Conservation (phyloP, 148 eudicot species). For the Cornus florida region DNA sequence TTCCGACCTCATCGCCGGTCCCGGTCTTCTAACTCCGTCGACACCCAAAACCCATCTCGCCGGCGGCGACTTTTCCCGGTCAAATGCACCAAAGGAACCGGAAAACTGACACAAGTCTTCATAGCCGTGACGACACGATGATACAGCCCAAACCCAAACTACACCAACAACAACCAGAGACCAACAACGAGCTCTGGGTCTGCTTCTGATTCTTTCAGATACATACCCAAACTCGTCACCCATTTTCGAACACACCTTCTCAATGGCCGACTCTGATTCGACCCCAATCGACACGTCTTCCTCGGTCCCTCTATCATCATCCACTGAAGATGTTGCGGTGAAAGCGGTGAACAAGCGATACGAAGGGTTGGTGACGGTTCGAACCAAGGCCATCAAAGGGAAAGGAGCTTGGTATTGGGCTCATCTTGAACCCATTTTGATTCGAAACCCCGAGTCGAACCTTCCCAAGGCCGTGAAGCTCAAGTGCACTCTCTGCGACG, state of each 20-base stretch:
- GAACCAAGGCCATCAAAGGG: constrained; percentile 15
- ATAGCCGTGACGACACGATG: not conserved
- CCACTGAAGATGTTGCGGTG: constrained; percentile 6
- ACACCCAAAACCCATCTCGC: constrained; percentile 3
- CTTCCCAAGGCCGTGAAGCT: constrained; percentile 19
- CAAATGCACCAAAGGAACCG: not conserved
- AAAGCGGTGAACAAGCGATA: constrained; percentile 20
- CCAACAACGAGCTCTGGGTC: not conserved
- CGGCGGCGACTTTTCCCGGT: constrained; percentile 2
- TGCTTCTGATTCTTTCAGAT: not conserved
- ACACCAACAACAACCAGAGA: not conserved
- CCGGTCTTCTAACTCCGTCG: constrained; percentile 21
- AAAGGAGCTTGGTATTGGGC: constrained; percentile 29
- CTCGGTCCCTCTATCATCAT: constrained; percentile 8
- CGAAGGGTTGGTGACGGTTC: constrained; percentile 16
- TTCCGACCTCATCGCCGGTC: constrained; percentile 18
- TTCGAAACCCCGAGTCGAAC: constrained; percentile 11
- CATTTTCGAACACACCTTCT: not conserved
- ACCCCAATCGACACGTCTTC: constrained; percentile 6
- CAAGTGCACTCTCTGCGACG: constrained; percentile 10
- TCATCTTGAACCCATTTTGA: constrained; percentile 17
- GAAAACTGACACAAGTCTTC: not conserved
- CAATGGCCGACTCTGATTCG: constrained; percentile 26
- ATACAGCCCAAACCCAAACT: not conserved
- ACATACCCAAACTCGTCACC: not conserved